These are phyloP conservation scores for Elongisporangium senticosum DNA, from an alignment of 352 stramenopile species.

Conservation along the genomic window DNA sequence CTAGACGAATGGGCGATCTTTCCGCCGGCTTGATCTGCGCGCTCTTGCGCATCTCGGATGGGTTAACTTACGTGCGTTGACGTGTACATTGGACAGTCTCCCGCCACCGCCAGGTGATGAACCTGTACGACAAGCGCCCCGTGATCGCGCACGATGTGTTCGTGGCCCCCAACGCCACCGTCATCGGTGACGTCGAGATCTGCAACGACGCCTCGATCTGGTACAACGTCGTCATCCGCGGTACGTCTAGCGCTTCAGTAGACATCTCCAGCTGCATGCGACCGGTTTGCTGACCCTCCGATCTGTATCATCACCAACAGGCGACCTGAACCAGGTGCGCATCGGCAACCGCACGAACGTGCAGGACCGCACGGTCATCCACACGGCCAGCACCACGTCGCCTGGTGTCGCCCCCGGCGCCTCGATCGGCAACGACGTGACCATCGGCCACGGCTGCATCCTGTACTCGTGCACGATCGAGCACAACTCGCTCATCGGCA, in stretches of 20 bases:
- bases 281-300: neutral
- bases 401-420: constrained; percentile 76
- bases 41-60: neutral
- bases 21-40: neutral
- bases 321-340: constrained; percentile 88
- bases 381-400: constrained; percentile 82
- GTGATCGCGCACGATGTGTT: constrained; percentile 89
- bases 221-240: constrained; percentile 96
- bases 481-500: constrained; percentile 95
- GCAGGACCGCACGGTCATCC: constrained; percentile 94
- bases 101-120: constrained; percentile 91
- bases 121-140: constrained; percentile 90
- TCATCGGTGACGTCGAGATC: constrained; percentile 95
- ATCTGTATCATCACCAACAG: constrained; percentile 12
- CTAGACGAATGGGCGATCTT: neutral
- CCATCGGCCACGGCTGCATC: constrained; percentile 92
- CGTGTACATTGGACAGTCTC: constrained; percentile 61
- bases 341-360: constrained; percentile 96
- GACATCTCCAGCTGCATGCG: neutral
- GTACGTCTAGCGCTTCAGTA: constrained; percentile 9
- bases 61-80: neutral
- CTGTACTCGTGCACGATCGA: constrained; percentile 96
- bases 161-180: constrained; percentile 94
- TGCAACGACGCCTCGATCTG: constrained; percentile 93
- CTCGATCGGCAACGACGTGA: constrained; percentile 95